phyloP scores from a whole-genome alignment of 352 stramenopile species.

The Globisporangium nunn region DNA sequence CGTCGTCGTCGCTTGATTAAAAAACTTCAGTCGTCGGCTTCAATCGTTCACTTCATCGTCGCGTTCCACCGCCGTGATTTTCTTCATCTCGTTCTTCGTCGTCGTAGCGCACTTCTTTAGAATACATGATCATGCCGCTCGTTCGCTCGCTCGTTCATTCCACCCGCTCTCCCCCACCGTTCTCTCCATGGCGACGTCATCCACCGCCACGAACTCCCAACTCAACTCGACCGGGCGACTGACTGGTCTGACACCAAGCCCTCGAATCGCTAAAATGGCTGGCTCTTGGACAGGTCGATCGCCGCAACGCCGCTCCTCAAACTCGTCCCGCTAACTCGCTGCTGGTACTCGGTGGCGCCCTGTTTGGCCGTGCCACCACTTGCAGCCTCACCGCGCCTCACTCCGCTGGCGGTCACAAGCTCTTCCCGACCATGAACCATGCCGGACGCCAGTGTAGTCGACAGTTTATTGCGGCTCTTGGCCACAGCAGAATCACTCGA shows the following conservation, averaged over 20 bases:
- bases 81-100: constrained; percentile 1
- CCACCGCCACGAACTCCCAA: background rate
- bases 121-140: constrained; percentile 12
- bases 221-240: background rate
- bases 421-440: background rate
- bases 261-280: constrained; percentile 2
- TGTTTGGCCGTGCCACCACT: constrained; percentile 3
- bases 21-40: background rate
- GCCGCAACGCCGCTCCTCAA: constrained; percentile 11
- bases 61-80: constrained; percentile 4
- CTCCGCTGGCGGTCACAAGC: background rate
- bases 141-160: background rate
- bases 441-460: background rate
- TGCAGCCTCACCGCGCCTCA: constrained; percentile 1
- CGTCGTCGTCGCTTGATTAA: background rate
- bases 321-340: constrained; percentile 2
- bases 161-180: background rate
- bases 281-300: constrained; percentile 13
- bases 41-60: background rate
- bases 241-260: background rate
- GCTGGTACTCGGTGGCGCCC: background rate
- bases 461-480: constrained; percentile 1
- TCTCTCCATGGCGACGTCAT: background rate
- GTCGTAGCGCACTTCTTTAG: constrained; percentile 9
- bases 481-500: background rate